These are phyloP conservation scores for Hydnum rufescens DNA, from an alignment of 768 basidiomycete species.

Conservation along the genomic window DNA sequence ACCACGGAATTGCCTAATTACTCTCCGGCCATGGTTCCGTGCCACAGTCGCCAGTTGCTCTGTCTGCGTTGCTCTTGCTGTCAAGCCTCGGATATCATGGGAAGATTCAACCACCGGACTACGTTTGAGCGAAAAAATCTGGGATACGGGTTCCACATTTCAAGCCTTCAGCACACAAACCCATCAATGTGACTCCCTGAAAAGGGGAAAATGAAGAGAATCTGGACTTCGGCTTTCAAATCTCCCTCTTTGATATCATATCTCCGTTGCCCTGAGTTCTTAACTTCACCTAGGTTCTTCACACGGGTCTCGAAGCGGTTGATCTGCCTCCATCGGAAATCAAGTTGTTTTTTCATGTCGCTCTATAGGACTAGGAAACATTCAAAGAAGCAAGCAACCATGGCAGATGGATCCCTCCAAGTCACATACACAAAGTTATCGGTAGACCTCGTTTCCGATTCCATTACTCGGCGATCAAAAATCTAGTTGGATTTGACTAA, in stretches of 20 bases:
- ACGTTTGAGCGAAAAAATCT: constrained; percentile 42
- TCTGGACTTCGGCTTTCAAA: constrained; percentile 54
- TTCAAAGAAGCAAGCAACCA: too few relatives aligned
- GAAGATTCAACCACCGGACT: constrained; percentile 27
- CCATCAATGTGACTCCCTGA: too few relatives aligned
- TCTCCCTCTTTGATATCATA: constrained; percentile 74
- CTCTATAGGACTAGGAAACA: too few relatives aligned
- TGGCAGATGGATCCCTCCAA: too few relatives aligned
- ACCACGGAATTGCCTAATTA: too few relatives aligned
- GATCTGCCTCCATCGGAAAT: too few relatives aligned
- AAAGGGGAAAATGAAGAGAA: background rate
- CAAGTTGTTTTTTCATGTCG: constrained; percentile 72
- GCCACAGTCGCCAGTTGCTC: constrained; percentile 75
- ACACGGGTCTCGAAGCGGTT: too few relatives aligned
- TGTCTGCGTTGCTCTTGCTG: constrained; percentile 58
- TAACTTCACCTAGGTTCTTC: too few relatives aligned
- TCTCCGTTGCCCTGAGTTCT: constrained; percentile 78
- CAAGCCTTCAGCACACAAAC: too few relatives aligned
- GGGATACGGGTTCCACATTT: constrained; percentile 51
- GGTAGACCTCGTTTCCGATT: constrained; percentile 47
- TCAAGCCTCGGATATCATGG: constrained; percentile 49
- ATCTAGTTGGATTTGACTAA: constrained; percentile 66
- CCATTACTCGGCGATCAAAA: constrained; percentile 75
- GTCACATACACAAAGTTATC: constrained; percentile 38
- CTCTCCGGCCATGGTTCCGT: too few relatives aligned